Percentiles rank a stretch among this genome's conserved stretches.
Conservation (phyloP, 1,139 yeast species). For the Debaryomyces sp. region DNA sequence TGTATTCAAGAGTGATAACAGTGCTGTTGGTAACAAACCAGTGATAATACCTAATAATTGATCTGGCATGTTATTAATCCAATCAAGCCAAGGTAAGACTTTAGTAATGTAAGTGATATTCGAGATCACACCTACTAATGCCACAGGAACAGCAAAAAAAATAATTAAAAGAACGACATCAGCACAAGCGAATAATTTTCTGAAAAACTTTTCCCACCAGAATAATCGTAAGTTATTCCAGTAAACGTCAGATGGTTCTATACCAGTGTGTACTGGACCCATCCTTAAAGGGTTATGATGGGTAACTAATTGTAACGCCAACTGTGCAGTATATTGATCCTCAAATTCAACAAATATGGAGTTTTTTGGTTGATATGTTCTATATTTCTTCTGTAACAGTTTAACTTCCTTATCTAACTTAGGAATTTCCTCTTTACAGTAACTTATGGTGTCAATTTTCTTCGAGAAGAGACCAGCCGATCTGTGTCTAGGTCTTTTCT, state of each 20-base stretch:
- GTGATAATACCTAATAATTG: constrained; percentile 66
- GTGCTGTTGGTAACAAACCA: constrained; percentile 72
- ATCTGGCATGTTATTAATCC: constrained; percentile 64
- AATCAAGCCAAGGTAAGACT: constrained; percentile 63
- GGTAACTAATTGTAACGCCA: constrained; percentile 62
- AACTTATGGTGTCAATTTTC: constrained; percentile 63
- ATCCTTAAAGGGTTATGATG: constrained; percentile 58
- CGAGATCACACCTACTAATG: constrained; percentile 79
- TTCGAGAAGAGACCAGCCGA: constrained; percentile 54
- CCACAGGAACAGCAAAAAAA: constrained; percentile 87
- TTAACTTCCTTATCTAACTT: constrained; percentile 57
- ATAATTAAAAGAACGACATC: constrained; percentile 61
- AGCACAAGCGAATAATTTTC: constrained; percentile 60
- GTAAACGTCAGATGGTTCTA: constrained; percentile 61
- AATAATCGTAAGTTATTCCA: constrained; percentile 75
- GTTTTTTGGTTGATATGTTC: constrained; percentile 49
- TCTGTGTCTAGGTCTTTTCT: constrained; percentile 76
- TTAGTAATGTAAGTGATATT: constrained; percentile 66
- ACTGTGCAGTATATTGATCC: constrained; percentile 69
- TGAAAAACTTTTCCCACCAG: constrained; percentile 80
- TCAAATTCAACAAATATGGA: constrained; percentile 73
- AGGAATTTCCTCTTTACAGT: constrained; percentile 58
- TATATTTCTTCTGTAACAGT: constrained; percentile 50
- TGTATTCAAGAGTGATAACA: constrained; percentile 68
- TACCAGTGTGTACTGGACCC: constrained; percentile 54